Percentiles rank a stretch among this genome's conserved stretches.
phyloP scores from a whole-genome alignment of 2,329 filamentous ascomycete species.

The Blastomyces emzantsi region DNA sequence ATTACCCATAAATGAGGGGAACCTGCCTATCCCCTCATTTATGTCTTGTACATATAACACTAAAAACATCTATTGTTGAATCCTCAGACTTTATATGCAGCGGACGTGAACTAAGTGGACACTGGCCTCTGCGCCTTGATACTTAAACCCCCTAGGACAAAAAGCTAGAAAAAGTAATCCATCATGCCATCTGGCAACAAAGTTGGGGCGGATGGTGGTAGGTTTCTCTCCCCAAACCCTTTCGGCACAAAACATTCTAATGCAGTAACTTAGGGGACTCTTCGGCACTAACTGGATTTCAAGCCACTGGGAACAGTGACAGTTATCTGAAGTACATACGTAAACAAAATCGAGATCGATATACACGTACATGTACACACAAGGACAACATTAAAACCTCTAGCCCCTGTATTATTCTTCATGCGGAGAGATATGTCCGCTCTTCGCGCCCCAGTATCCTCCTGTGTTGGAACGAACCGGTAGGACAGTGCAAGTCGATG shows the following conservation, averaged over 20 bases:
- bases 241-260: not conserved
- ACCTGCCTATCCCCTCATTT: not conserved
- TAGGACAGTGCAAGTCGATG: not conserved
- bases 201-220: not conserved
- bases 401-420: not conserved
- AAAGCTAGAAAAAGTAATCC: not conserved
- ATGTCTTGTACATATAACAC: not conserved
- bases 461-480: not conserved
- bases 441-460: not conserved
- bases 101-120: not conserved
- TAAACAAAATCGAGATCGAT: not conserved
- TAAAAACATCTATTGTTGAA: not conserved
- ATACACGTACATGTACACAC: not conserved
- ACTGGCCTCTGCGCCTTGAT: not conserved
- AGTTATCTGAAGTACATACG: not conserved
- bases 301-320: not conserved
- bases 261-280: not conserved
- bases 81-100: not conserved
- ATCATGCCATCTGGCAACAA: not conserved
- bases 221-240: not conserved
- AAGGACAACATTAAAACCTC: not conserved
- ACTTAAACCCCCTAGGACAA: not conserved
- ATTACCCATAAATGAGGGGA: not conserved
- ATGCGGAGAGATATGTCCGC: not conserved
- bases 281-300: not conserved